Evolutionary conservation across 306 rosid genomes (phyloP).

Genomic region (Vigna reflexopilosa): DNA sequence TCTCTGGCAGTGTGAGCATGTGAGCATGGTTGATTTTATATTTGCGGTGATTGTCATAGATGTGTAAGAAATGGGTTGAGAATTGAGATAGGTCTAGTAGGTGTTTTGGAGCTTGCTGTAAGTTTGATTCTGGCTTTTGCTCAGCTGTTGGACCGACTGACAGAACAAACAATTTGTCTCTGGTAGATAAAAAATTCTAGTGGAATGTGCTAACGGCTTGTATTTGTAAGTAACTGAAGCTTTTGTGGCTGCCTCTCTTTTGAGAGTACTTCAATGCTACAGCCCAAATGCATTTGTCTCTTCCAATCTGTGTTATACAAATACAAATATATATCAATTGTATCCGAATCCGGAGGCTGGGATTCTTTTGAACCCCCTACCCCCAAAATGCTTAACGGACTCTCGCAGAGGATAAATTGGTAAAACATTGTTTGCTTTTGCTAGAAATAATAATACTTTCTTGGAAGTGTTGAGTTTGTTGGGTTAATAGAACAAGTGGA

Average conservation of each 20-base stretch:
- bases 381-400: background rate
- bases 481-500: background rate
- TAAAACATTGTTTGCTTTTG: background rate
- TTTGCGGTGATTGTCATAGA: slow-evolving; percentile 53
- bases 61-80: slow-evolving; percentile 79
- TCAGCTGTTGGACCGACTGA: slow-evolving; percentile 84
- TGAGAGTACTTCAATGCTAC: slow-evolving; percentile 29
- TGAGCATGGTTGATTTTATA: slow-evolving; percentile 71
- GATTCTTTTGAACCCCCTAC: slow-evolving; percentile 1
- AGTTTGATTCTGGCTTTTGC: slow-evolving; percentile 73
- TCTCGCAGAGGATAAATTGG: background rate
- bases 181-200: slow-evolving; percentile 52
- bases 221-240: slow-evolving; percentile 68
- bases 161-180: slow-evolving; percentile 59
- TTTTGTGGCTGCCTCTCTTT: slow-evolving; percentile 30
- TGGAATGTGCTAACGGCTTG: slow-evolving; percentile 68
- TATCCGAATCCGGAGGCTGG: background rate
- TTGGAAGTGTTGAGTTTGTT: background rate
- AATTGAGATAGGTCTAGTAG: slow-evolving; percentile 45
- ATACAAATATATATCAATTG: slow-evolving; percentile 4
- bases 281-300: slow-evolving; percentile 32
- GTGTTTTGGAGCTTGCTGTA: slow-evolving; percentile 57
- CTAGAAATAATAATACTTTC: background rate
- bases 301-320: background rate
- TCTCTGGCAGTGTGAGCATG: slow-evolving; percentile 88